phyloP scores from a whole-genome alignment of 176 grass and related monocot genomes.

The Olyra latifolia region DNA sequence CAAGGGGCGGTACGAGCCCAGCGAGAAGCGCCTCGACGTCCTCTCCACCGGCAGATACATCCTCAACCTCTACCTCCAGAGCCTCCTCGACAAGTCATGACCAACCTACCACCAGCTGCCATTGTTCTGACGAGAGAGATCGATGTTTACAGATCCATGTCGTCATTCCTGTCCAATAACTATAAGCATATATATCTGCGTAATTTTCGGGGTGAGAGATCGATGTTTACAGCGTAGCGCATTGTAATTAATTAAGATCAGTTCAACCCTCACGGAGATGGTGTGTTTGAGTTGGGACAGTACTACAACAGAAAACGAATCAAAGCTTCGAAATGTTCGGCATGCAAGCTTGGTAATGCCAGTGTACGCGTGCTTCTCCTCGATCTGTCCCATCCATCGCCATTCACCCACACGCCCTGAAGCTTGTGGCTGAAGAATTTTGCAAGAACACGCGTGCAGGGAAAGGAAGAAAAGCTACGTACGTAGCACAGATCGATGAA shows the following conservation, averaged over 20 bases:
- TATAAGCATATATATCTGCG: background rate
- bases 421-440: too few species aligned
- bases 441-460: too few species aligned
- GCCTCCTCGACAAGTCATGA: slow-evolving; percentile 79
- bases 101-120: too few species aligned
- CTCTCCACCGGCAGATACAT: slow-evolving; percentile 88
- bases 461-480: too few species aligned
- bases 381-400: too few species aligned
- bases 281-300: background rate
- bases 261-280: background rate
- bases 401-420: too few species aligned
- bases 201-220: background rate
- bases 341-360: too few species aligned
- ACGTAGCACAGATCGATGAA: too few species aligned
- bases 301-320: too few species aligned
- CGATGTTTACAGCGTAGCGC: background rate
- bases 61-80: slow-evolving; percentile 82
- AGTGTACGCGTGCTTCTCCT: too few species aligned
- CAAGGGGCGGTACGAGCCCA: slow-evolving; percentile 83
- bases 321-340: too few species aligned
- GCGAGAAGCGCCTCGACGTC: slow-evolving; percentile 95
- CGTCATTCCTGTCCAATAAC: background rate
- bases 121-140: background rate
- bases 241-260: too few species aligned
- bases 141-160: background rate